phyloP scores from a whole-genome alignment of 345 rosid genomes.

The Combretum micranthum region DNA sequence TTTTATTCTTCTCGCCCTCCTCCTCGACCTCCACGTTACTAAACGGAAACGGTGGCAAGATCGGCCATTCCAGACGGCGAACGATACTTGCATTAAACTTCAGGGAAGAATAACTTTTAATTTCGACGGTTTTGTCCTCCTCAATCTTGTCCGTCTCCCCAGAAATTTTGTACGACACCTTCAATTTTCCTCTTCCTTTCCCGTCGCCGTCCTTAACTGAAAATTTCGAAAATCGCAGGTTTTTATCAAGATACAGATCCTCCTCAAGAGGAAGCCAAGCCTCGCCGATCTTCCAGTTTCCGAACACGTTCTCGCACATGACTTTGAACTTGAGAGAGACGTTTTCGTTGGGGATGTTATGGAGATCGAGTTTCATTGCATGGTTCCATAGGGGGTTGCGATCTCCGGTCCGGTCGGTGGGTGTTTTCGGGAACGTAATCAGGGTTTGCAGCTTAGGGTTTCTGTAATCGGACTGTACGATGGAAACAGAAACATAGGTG shows the following conservation, averaged over 20 bases:
- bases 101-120: too few species aligned
- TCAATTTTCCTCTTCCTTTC: conserved; percentile 33
- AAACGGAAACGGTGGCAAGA: too few species aligned
- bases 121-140: background rate
- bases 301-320: conserved; percentile 16
- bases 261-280: too few species aligned
- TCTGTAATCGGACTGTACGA: conserved; percentile 11
- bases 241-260: conserved; percentile 33
- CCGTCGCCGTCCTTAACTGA: conserved; percentile 29
- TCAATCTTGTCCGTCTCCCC: conserved; percentile 9
- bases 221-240: conserved; percentile 21
- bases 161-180: conserved; percentile 22
- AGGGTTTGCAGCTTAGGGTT: conserved; percentile 10
- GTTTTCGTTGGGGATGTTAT: background rate
- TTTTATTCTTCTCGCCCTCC: too few species aligned
- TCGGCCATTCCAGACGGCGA: too few species aligned
- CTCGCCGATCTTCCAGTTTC: conserved; percentile 26
- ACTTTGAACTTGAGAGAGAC: conserved; percentile 28
- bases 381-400: conserved; percentile 45
- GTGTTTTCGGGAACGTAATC: conserved; percentile 25
- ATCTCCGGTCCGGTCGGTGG: conserved; percentile 19
- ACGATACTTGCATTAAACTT: too few species aligned
- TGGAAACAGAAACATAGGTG: conserved; percentile 24
- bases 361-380: conserved; percentile 26
- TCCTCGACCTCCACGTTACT: too few species aligned